Evolutionary conservation across 1,284 basidiomycete genomes (phyloP).

Genomic region (Singerocomus inundabilis): DNA sequence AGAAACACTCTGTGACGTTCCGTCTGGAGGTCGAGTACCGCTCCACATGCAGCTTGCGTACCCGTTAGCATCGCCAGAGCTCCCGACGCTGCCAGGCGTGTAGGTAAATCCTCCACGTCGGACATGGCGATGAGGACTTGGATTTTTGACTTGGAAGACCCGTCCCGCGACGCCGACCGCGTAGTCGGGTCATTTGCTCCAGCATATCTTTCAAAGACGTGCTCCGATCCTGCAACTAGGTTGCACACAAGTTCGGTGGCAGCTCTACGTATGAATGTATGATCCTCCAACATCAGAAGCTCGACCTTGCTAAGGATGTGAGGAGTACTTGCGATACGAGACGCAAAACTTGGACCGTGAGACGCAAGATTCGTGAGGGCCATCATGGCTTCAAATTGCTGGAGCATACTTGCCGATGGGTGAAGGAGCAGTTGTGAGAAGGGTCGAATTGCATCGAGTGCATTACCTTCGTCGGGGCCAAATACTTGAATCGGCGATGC

Average conservation of each 20-base stretch:
- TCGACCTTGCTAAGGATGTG: conserved; percentile 72
- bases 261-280: conserved; percentile 80
- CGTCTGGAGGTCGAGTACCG: conserved; percentile 60
- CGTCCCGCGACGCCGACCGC: conserved; percentile 45
- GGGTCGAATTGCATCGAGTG: conserved; percentile 81
- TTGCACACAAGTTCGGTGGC: conserved; percentile 95
- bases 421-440: conserved; percentile 71
- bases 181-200: conserved; percentile 38
- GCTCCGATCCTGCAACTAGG: conserved; percentile 74
- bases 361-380: conserved; percentile 94
- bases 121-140: conserved; percentile 83
- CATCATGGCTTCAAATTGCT: conserved; percentile 92
- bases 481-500: conserved; percentile 88
- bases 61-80: conserved; percentile 78
- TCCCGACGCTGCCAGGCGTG: conserved; percentile 82
- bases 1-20: conserved; percentile 60
- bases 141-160: conserved; percentile 58
- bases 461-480: conserved; percentile 72
- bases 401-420: conserved; percentile 67
- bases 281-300: conserved; percentile 81
- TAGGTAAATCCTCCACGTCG: conserved; percentile 80
- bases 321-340: conserved; percentile 59
- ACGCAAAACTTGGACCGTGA: conserved; percentile 63
- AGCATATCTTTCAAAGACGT: conserved; percentile 70
- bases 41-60: conserved; percentile 58